Base-by-base conservation (phyloP, 2,329 filamentous ascomycete species). In the Capronia epimyces region DNA sequence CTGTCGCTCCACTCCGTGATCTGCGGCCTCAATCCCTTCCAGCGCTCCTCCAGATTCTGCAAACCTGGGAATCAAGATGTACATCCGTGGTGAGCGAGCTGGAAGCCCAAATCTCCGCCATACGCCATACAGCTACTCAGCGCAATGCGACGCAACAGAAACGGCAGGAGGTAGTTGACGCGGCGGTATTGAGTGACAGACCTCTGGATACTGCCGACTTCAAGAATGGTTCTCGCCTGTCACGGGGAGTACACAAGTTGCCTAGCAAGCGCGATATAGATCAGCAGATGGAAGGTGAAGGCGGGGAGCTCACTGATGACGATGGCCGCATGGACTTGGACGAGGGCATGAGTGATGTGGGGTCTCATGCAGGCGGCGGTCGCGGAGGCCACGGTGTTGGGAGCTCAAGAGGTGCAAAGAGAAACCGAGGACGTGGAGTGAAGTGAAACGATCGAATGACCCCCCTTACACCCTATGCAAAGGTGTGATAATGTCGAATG, bases 1-100 rank as follows among this genome's bases (percentile, higher is more conserved):
- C 86, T 54, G 82, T 96, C 25, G 82, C 90, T 0, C 86, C 93
- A 0, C 80, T 96, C 1, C 89, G 93, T 16, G 93, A 98, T 66
- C 80, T 95, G 1, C 79, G 81, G 1, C 89, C 89, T 0, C 81
- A 81, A 50, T 81, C 83, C 49, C 77, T 95, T 10, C 79, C 82
- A 0, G 69, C 71, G 1, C 84, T 96, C 71, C 77, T 89, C 22
- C 67, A 71, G 2, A 79, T 83, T 10, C 77, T 98, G 9, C 75
- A 77, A 24, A 77, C 77, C 49, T 98, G 91, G 91, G 82, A 85
- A 46, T 73, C 70, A n/a, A 82, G 89, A 52, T 97, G 91, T 72
- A 79, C 81, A 4, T 71, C 75, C 2, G 87, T 89, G 1, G 80
- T 96, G 1, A 71, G 70, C 0, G 85, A 86, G 24, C 79, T 98